Percentiles rank a stretch among this genome's conserved stretches.
Conservation (phyloP, 441 rosid species). For the Erodium trifolium region DNA sequence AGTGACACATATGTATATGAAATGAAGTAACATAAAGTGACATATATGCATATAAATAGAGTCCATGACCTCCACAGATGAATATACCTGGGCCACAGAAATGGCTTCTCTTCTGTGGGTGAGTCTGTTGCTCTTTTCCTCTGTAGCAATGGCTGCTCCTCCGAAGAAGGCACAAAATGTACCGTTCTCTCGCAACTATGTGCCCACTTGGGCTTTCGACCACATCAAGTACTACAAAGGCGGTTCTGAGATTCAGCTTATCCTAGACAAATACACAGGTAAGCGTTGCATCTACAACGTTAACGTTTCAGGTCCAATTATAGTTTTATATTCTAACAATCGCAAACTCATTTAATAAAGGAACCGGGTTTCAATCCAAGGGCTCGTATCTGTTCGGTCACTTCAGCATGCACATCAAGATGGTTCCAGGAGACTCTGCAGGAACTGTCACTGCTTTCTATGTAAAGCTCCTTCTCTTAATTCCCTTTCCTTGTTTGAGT, state of each 20-base stretch:
- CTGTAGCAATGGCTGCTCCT: neutral
- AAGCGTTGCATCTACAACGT: no score
- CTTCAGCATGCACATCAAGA: slow-evolving; percentile 72
- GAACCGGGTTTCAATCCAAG: slow-evolving; percentile 79
- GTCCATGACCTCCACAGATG: neutral
- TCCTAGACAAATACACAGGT: slow-evolving; percentile 24
- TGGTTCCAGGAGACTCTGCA: slow-evolving; percentile 77
- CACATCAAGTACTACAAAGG: slow-evolving; percentile 28
- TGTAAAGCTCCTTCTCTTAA: slow-evolving; percentile 23
- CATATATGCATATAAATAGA: neutral
- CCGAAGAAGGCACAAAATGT: slow-evolving; percentile 17
- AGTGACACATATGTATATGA: neutral
- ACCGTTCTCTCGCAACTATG: slow-evolving; percentile 18
- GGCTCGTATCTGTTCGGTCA: slow-evolving; percentile 74
- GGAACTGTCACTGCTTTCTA: slow-evolving; percentile 86
- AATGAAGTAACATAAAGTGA: no score
- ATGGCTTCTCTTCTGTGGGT: slow-evolving; percentile 37
- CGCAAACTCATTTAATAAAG: slow-evolving; percentile 17
- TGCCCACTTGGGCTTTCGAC: slow-evolving; percentile 27
- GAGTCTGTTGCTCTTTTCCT: slow-evolving; percentile 32
- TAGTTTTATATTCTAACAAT: neutral
- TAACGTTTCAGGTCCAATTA: no score
- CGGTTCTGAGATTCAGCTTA: slow-evolving; percentile 23
- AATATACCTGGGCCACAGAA: slow-evolving; percentile 6
- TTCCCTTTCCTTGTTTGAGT: no score